These are phyloP conservation scores for Solanum commersonii DNA, from an alignment of 257 asterid species.

Conservation along the genomic window DNA sequence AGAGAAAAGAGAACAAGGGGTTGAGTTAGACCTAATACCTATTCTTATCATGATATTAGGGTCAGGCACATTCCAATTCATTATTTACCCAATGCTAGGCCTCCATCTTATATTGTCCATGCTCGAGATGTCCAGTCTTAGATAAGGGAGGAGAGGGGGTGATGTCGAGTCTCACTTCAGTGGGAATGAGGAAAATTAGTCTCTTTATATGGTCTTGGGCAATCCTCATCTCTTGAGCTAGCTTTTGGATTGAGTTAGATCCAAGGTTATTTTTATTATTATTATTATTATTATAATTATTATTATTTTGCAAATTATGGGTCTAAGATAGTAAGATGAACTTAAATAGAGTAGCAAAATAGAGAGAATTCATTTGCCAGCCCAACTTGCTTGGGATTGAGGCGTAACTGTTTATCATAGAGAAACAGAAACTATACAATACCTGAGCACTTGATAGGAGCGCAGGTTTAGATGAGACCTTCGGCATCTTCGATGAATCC, in stretches of 20 bases:
- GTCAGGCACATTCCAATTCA: not conserved
- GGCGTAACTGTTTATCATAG: not conserved
- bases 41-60: not conserved
- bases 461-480: conserved; percentile 41
- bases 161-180: not conserved
- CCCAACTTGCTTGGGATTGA: not conserved
- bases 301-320: not conserved
- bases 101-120: not conserved
- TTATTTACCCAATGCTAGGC: not conserved
- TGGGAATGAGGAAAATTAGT: not conserved
- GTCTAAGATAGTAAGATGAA: not conserved
- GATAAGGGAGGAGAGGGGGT: not conserved
- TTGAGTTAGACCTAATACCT: not conserved
- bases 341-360: not conserved
- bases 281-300: not conserved
- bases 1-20: not conserved
- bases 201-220: not conserved
- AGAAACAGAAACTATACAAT: conserved; percentile 8
- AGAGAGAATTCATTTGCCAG: not conserved
- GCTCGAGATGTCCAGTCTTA: not conserved
- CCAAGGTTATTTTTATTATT: not conserved
- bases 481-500: conserved; percentile 29
- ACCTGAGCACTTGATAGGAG: conserved; percentile 64
- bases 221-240: not conserved
- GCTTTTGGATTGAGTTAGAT: not conserved